These are phyloP conservation scores for Podaxis sp. DNA, from an alignment of 768 basidiomycete genomes.

Conservation along the genomic window DNA sequence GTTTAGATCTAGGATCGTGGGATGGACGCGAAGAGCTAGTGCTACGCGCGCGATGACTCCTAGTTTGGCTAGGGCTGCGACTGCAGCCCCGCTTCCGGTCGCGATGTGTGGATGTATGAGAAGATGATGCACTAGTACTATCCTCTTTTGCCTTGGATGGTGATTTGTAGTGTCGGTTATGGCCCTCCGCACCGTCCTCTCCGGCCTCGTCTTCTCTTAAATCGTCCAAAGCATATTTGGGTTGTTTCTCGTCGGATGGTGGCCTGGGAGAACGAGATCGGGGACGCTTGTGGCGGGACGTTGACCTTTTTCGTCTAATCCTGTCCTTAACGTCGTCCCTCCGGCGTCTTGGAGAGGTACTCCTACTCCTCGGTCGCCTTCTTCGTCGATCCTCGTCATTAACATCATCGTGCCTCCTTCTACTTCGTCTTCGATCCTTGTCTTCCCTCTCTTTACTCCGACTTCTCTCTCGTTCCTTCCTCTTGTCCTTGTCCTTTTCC, in stretches of 20 bases:
- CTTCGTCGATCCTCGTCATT: slow-evolving; percentile 25
- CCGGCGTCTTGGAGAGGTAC: slow-evolving; percentile 8
- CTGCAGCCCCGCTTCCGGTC: background rate
- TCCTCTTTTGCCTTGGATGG: background rate
- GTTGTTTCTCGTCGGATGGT: slow-evolving; percentile 23
- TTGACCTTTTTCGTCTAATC: slow-evolving; percentile 19
- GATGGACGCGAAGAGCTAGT: background rate
- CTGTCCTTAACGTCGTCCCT: slow-evolving; percentile 21
- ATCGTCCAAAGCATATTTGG: slow-evolving; percentile 34
- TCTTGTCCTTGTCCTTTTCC: slow-evolving; percentile 20
- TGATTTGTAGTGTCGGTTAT: background rate
- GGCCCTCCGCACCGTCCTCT: background rate
- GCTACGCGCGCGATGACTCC: background rate
- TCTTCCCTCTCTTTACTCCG: slow-evolving; percentile 24
- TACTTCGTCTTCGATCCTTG: slow-evolving; percentile 21
- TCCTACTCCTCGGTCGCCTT: slow-evolving; percentile 11
- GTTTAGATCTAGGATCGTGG: background rate
- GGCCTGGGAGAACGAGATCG: slow-evolving; percentile 8
- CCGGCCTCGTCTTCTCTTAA: slow-evolving; percentile 24
- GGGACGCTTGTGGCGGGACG: slow-evolving; percentile 11
- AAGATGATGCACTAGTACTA: slow-evolving; percentile 16
- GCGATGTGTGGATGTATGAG: slow-evolving; percentile 20
- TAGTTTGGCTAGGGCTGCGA: background rate
- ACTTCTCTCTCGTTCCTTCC: slow-evolving; percentile 25
- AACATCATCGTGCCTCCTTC: slow-evolving; percentile 22